Percentiles rank a stretch among this genome's conserved stretches.
phyloP scores from a whole-genome alignment of 225 moss, liverwort and hornwort genomes.

The Bryum argenteum region DNA sequence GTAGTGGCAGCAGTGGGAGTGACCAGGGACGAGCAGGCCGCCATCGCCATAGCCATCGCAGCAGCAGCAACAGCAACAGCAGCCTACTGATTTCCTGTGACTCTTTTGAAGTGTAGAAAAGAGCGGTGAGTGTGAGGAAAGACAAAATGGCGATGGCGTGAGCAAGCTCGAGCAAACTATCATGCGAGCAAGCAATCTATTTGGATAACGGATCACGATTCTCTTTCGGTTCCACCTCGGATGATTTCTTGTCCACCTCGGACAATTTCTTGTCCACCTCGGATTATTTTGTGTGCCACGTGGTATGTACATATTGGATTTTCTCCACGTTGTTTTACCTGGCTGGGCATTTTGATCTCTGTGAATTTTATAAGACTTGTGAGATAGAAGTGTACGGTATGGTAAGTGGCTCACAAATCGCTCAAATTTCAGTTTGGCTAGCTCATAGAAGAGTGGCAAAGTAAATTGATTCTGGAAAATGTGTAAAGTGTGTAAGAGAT shows the following conservation, averaged over 20 bases:
- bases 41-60: constrained; percentile 51
- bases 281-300: background rate
- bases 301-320: constrained; percentile 5
- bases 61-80: constrained; percentile 7
- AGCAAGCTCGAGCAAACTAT: constrained; percentile 18
- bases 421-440: too few relatives aligned
- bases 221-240: background rate
- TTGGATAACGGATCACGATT: constrained; percentile 46
- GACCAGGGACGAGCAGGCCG: constrained; percentile 39
- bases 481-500: too few relatives aligned
- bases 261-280: background rate
- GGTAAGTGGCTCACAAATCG: too few relatives aligned
- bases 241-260: constrained; percentile 6
- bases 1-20: background rate
- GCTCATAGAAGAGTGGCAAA: too few relatives aligned
- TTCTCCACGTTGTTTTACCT: background rate
- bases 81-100: background rate
- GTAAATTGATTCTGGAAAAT: too few relatives aligned
- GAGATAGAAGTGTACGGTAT: too few relatives aligned
- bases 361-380: too few relatives aligned
- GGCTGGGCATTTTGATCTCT: too few relatives aligned
- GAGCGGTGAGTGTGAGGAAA: background rate
- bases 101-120: background rate
- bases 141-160: background rate
- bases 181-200: constrained; percentile 23